Evolutionary conservation across 2,329 filamentous ascomycete genomes (phyloP), one percentile per base, ranked within the genome.

Genomic region (Neofusicoccum cordaticola): DNA sequence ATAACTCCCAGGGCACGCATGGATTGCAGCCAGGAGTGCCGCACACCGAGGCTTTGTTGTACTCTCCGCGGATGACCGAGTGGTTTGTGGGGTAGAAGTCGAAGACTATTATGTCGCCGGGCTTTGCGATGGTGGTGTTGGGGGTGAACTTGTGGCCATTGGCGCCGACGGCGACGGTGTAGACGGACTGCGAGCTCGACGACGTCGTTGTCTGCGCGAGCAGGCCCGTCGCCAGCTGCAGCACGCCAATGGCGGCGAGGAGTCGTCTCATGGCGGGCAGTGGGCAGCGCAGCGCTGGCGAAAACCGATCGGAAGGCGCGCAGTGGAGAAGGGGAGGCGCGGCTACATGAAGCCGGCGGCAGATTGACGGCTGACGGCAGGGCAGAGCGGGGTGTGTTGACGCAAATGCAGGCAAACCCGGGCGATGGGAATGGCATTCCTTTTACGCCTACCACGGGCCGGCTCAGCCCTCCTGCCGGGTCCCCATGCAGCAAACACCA

Each of bases 81-180:
- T 82, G 79, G 61, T 80, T 79, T 13, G 73, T 71, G 3, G 78
- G 75, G 47, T 73, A 80, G 69, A 81, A 81, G 50, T 72, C 66
- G 65, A 78, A 78, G 31, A 67, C 65, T 5, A 79, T 66, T 4
- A 68, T 76, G 64, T 81, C 79, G 17, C 78, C 79, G 2, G 74
- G 70, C 7, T 71, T 70, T 11, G 79, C 78, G 51, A 73, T 69
- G 12, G 66, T 67, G 37, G 71, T 71, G 42, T 75, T 74, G 1
- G 80, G 80, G 9, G 71, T 68, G 61, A 77, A 80, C 64, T 77
- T 73, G 37, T 44, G 39, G 7, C 70, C 70, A 5, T 71, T 70
- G 13, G 74, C 69, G 22, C 77, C 79, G 35, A 76, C 79, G 13
- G 73, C 71, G 48, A 81, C 72, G 0, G 69, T 72, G 57, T 80